Base-by-base conservation (phyloP, 768 basidiomycete species). In the Rubroboletus pulcherrimus region DNA sequence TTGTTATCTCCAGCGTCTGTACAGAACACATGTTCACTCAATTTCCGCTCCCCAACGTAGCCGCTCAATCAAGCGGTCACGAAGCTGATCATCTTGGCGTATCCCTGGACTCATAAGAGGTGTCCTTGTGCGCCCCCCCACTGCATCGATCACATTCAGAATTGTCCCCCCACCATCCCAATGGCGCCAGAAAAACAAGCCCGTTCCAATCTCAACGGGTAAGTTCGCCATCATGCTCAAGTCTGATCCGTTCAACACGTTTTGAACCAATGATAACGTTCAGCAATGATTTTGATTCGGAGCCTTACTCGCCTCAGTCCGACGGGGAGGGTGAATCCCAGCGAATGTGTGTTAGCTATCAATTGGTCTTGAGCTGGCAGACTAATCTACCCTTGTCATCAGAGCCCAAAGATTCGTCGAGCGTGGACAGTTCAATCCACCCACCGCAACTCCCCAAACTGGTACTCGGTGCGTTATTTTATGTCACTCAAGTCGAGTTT, bases 41-140 rank as follows among this genome's bases (percentile, higher is more conserved):
- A 59, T 59, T 26, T 43, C 59, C 54, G 37, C 51, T 19, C 43
- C 19, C 60, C 48, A 35, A 19, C 26, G n/a, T 38, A 46, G 56
- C 43, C 56, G 48, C 46, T 8, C 37, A 29, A 61, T 58, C 54
- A 53, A 53, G 34, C 7, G 29, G 19, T 33, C n/a, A 14, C 44
- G 55, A 55, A 60, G 49, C 2, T 49, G 55, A 37, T 49, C 17
- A 4, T 45, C 8, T 19, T 4, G 24, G 7, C 17, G 17, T 15
- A 21, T 30, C 58, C 64, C 61, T 68, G 19, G 33, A 55, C 54
- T 59, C 24, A 55, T 66, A 68, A 55, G 58, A 41, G 49, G 4
- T 34, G 19, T 65, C 37, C 34, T 51, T 40, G 56, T 33, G 31
- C 1, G 9, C 21, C 7, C 40, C 1, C 33, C 14, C 53, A 10